phyloP scores from a whole-genome alignment of 768 basidiomycete genomes.

The Dendrothele bispora region DNA sequence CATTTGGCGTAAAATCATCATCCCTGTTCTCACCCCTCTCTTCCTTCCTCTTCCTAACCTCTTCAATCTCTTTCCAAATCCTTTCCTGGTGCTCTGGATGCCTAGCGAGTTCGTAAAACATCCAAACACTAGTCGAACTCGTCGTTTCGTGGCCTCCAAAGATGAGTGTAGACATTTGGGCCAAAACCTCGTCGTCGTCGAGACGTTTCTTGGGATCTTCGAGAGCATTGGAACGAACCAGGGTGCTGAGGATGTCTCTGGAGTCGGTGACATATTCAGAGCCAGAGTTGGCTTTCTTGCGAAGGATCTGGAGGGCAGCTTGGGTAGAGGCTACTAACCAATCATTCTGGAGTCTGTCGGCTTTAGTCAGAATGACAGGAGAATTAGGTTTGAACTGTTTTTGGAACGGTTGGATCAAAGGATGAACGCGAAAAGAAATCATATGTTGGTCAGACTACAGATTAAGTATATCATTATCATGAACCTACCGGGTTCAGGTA shows the following conservation, averaged over 20 bases:
- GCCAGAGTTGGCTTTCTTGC: neutral
- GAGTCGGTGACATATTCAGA: neutral
- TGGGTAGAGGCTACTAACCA: slow-evolving; percentile 1
- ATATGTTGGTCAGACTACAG: too few relatives aligned
- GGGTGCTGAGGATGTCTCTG: slow-evolving; percentile 1
- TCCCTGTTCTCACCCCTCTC: too few relatives aligned
- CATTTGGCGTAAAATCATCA: too few relatives aligned
- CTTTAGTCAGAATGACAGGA: neutral
- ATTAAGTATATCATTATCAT: too few relatives aligned
- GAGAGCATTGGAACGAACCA: slow-evolving; percentile 53
- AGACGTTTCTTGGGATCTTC: slow-evolving; percentile 42
- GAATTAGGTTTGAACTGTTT: neutral
- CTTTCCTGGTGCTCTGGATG: slow-evolving; percentile 59
- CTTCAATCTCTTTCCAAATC: slow-evolving; percentile 65
- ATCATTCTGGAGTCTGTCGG: neutral
- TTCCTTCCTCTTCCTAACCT: too few relatives aligned
- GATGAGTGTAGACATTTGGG: slow-evolving; percentile 48
- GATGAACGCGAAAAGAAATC: slow-evolving; percentile 1
- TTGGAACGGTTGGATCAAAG: neutral
- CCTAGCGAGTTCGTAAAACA: slow-evolving; percentile 59
- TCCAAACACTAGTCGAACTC: slow-evolving; percentile 57
- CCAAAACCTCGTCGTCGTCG: slow-evolving; percentile 47
- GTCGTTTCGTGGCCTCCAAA: slow-evolving; percentile 63
- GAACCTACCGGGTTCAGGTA: neutral
- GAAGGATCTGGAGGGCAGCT: neutral